Evolutionary conservation across 345 rosid genomes (phyloP).

Genomic region (Syzygium jambos): DNA sequence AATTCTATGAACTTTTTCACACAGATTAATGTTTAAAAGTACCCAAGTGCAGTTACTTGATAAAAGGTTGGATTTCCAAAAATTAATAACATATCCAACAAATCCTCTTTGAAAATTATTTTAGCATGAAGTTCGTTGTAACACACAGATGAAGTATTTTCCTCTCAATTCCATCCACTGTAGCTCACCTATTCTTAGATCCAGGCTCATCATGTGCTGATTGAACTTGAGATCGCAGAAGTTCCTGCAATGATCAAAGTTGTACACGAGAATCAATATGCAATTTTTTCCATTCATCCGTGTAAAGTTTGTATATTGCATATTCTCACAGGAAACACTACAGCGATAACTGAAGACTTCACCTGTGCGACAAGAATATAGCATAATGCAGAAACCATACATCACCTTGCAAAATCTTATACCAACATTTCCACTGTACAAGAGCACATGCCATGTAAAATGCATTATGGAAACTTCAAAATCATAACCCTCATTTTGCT

Average conservation of each 20-base stretch:
- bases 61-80: background rate
- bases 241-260: constrained; percentile 45
- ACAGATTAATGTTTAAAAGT: background rate
- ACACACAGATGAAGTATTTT: background rate
- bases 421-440: background rate
- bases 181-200: constrained; percentile 54
- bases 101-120: background rate
- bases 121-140: background rate
- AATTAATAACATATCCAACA: background rate
- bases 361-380: background rate
- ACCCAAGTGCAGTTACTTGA: background rate
- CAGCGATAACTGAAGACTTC: background rate
- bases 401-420: background rate
- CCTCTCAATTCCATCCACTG: background rate
- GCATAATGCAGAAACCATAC: background rate
- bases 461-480: background rate
- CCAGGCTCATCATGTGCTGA: constrained; percentile 82
- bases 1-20: background rate
- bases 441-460: background rate
- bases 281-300: background rate
- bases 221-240: constrained; percentile 74
- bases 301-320: background rate
- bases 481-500: background rate
- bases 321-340: background rate
- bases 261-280: background rate